Evolutionary conservation across 176 grass and related monocot species (phyloP).

Genomic region (Phyllostachys edulis): DNA sequence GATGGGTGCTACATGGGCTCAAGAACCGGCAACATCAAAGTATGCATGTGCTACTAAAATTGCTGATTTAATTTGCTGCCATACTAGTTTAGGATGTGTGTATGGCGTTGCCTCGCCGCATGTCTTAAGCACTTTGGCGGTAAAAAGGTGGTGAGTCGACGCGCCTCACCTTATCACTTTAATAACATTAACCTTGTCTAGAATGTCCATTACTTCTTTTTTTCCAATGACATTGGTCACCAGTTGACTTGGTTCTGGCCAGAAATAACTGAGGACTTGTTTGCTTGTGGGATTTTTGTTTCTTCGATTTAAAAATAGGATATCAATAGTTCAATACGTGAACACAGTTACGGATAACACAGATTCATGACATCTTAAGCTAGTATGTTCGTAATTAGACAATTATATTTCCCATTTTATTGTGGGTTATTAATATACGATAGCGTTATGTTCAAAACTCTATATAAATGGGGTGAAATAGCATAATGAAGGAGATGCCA

Average conservation of each 20-base stretch:
- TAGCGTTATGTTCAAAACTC: not conserved
- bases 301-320: not conserved
- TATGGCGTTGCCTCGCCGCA: too few relatives aligned
- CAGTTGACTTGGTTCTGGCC: not conserved
- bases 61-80: too few relatives aligned
- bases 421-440: not conserved
- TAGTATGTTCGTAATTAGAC: not conserved
- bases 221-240: not conserved
- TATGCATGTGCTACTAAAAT: too few relatives aligned
- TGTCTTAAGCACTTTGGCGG: too few relatives aligned
- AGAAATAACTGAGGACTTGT: not conserved
- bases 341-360: conserved; percentile 2
- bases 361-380: conserved; percentile 3
- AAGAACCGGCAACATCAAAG: too few relatives aligned
- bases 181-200: not conserved
- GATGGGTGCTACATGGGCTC: too few relatives aligned
- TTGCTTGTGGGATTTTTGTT: not conserved
- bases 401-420: not conserved
- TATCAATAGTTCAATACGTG: not conserved
- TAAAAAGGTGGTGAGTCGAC: too few relatives aligned
- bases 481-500: not conserved
- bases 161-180: too few relatives aligned
- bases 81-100: too few relatives aligned
- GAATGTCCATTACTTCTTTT: not conserved
- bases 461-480: not conserved